phyloP scores from a whole-genome alignment of 2,329 filamentous ascomycete genomes.

The Fusarium foetens region DNA sequence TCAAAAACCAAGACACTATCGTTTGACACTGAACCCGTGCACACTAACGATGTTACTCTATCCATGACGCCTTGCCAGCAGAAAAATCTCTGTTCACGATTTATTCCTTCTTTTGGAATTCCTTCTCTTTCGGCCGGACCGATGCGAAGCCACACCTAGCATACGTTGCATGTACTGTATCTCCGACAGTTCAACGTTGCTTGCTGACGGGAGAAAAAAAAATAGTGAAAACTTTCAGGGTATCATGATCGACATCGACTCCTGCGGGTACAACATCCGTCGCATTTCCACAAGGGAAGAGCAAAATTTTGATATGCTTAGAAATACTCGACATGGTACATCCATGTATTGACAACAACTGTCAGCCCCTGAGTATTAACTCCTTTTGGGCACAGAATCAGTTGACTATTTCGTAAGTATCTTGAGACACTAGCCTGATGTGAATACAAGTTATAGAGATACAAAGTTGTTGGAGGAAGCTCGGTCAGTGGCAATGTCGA shows the following conservation, averaged over 20 bases:
- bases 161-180: not conserved
- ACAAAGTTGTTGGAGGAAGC: not conserved
- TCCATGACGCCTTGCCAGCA: constrained; percentile 14
- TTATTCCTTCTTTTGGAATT: constrained; percentile 18
- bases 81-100: constrained; percentile 12
- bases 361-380: not conserved
- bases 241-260: constrained; percentile 16
- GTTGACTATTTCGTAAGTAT: not conserved
- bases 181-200: not conserved
- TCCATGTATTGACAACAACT: not conserved
- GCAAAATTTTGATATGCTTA: constrained; percentile 11
- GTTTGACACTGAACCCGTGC: constrained; percentile 18
- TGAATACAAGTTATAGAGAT: not conserved
- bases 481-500: not conserved
- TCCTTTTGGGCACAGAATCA: not conserved
- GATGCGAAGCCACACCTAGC: not conserved
- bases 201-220: not conserved
- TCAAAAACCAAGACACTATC: constrained; percentile 28
- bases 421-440: not conserved
- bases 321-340: constrained; percentile 5
- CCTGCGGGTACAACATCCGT: constrained; percentile 11
- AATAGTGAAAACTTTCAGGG: not conserved
- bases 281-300: constrained; percentile 1
- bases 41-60: constrained; percentile 30
- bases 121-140: constrained; percentile 17